Conservation (phyloP, 768 basidiomycete species). For the Boletus rufocinnamomeus region DNA sequence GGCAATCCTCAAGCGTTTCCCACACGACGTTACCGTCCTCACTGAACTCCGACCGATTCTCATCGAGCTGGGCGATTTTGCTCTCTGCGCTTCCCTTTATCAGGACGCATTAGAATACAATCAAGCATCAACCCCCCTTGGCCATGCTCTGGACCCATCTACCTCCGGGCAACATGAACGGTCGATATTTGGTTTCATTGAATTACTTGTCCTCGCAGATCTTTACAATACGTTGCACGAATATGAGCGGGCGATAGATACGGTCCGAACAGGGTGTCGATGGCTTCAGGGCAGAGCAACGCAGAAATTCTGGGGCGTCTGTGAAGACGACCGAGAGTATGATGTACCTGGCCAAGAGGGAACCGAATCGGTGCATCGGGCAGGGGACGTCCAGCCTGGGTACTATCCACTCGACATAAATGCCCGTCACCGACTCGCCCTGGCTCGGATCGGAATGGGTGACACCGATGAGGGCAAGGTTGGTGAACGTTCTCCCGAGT, state of each 20-base stretch:
- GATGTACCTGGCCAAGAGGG: conserved; percentile 54
- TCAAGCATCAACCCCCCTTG: neutral
- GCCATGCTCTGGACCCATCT: conserved; percentile 10
- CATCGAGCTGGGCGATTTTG: neutral
- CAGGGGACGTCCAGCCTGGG: neutral
- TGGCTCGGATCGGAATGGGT: conserved; percentile 78
- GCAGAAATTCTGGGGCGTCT: conserved; percentile 1
- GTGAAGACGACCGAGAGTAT: conserved; percentile 3
- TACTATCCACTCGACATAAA: neutral
- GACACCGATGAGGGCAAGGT: conserved; percentile 83
- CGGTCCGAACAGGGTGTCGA: neutral
- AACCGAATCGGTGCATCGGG: neutral
- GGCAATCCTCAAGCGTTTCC: conserved; percentile 3
- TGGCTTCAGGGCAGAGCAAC: conserved; percentile 2
- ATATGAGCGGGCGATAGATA: neutral
- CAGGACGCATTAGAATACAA: neutral
- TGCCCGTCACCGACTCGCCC: conserved; percentile 78
- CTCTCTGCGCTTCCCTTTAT: neutral
- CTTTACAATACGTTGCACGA: conserved; percentile 2
- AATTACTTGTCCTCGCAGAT: neutral
- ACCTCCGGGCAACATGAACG: conserved; percentile 6
- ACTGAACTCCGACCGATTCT: conserved; percentile 59
- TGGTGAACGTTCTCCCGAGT: neutral
- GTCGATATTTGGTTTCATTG: conserved; percentile 20
- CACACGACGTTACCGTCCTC: conserved; percentile 74